Conservation (phyloP, 2,329 filamentous ascomycete genomes). For the Diplodia sapinea region DNA sequence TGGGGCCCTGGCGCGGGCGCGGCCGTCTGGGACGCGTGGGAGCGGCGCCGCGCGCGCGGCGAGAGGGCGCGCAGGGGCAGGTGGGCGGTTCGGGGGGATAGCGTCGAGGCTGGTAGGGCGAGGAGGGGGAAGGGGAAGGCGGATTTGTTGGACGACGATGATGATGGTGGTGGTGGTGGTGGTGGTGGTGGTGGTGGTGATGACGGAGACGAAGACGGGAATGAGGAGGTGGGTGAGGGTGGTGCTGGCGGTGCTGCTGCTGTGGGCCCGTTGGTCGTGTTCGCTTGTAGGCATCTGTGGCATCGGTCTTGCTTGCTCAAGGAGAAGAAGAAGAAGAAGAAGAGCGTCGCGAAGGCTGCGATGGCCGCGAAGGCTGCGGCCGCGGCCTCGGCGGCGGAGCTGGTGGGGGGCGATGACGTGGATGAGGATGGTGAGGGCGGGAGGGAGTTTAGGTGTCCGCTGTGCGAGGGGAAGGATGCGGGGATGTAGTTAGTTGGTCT, state of each 20-base stretch:
- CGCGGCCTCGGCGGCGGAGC: too few species aligned
- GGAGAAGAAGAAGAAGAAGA: not conserved
- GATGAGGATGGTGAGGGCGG: conserved; percentile 6
- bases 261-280: conserved; percentile 41
- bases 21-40: conserved; percentile 80
- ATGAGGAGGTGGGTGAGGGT: conserved; percentile 51
- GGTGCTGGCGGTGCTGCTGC: conserved; percentile 50
- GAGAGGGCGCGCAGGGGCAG: conserved; percentile 48
- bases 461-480: conserved; percentile 7
- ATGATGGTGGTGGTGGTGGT: too few species aligned
- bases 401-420: not conserved
- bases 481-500: not conserved
- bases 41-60: conserved; percentile 61
- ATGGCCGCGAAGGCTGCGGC: too few species aligned
- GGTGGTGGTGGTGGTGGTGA: conserved; percentile 51
- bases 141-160: too few species aligned
- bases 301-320: conserved; percentile 43
- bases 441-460: conserved; percentile 25
- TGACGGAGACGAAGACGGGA: conserved; percentile 52
- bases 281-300: conserved; percentile 51
- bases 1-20: conserved; percentile 88
- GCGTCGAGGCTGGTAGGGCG: conserved; percentile 44
- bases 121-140: conserved; percentile 61
- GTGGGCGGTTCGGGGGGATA: conserved; percentile 45
- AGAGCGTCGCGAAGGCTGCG: not conserved